phyloP scores from a whole-genome alignment of 768 basidiomycete species.

The Cyclocybe cylindracea region DNA sequence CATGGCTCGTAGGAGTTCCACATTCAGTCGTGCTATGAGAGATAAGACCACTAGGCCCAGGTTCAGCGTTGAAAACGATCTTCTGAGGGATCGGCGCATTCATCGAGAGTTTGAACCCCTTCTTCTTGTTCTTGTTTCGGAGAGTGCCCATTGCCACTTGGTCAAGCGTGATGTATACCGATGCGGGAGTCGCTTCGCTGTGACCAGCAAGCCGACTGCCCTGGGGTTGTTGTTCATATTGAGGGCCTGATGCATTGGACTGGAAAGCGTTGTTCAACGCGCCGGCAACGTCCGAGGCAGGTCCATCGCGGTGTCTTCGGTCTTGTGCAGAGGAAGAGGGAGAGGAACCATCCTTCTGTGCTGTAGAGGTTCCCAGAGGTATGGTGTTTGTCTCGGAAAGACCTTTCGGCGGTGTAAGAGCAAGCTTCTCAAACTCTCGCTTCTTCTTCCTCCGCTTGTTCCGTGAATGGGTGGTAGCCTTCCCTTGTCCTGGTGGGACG shows the following conservation, averaged over 20 bases:
- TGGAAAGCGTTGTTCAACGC: conserved; percentile 11
- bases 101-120: conserved; percentile 61
- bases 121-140: conserved; percentile 76
- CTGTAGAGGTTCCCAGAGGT: conserved; percentile 35
- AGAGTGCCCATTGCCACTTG: conserved; percentile 52
- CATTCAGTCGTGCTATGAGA: background rate
- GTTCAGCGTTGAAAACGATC: conserved; percentile 47
- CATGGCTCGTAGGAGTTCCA: background rate
- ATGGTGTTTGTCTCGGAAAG: conserved; percentile 44
- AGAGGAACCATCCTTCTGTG: background rate
- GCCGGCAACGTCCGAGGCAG: conserved; percentile 9
- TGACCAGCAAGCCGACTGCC: background rate
- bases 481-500: conserved; percentile 64
- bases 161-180: conserved; percentile 15
- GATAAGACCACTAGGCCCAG: background rate
- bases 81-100: conserved; percentile 41
- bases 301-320: conserved; percentile 2
- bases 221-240: no score
- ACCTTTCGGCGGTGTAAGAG: conserved; percentile 21
- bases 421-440: conserved; percentile 25
- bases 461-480: conserved; percentile 53
- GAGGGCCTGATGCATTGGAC: background rate
- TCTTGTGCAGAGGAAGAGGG: background rate
- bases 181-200: conserved; percentile 3
- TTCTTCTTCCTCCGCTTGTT: conserved; percentile 59